Evolutionary conservation across 1,139 yeast species (phyloP).

Genomic region (Hemisphaericaspora subhashii): DNA sequence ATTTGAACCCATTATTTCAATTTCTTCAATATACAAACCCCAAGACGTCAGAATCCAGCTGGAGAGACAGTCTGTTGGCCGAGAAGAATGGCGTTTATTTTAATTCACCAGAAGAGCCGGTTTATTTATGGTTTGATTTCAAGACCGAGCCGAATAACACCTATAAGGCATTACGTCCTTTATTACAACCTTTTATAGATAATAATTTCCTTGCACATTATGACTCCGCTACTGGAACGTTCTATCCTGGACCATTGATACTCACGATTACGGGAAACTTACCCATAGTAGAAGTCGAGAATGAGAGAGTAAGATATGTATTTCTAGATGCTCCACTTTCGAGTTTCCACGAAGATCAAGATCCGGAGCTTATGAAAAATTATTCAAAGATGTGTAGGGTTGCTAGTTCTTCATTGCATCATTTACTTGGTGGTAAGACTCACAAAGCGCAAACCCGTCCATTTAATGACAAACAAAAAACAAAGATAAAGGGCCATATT

Average conservation of each 20-base stretch:
- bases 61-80: too few relatives aligned
- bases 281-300: slow-evolving; percentile 30
- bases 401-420: slow-evolving; percentile 37
- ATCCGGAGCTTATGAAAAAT: slow-evolving; percentile 17
- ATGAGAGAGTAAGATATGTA: slow-evolving; percentile 29
- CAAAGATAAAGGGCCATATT: slow-evolving; percentile 20
- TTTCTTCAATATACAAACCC: slow-evolving; percentile 51
- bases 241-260: slow-evolving; percentile 36
- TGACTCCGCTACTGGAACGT: slow-evolving; percentile 24
- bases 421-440: slow-evolving; percentile 28
- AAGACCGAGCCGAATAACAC: slow-evolving; percentile 39
- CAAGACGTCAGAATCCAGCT: slow-evolving; percentile 16
- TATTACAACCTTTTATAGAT: slow-evolving; percentile 34
- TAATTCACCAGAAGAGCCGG: slow-evolving; percentile 40
- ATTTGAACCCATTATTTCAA: slow-evolving; percentile 52
- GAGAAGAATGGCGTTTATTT: slow-evolving; percentile 38
- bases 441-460: slow-evolving; percentile 12
- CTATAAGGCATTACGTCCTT: slow-evolving; percentile 29
- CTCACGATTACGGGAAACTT: slow-evolving; percentile 44
- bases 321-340: slow-evolving; percentile 42
- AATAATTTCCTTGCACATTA: slow-evolving; percentile 34
- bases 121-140: slow-evolving; percentile 45
- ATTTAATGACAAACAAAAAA: slow-evolving; percentile 24
- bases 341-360: slow-evolving; percentile 20
- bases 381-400: slow-evolving; percentile 30